Percentiles rank a stretch among this genome's conserved stretches.
Evolutionary conservation across 257 asterid genomes (phyloP).

Genomic region (Solanum ossicruentum): DNA sequence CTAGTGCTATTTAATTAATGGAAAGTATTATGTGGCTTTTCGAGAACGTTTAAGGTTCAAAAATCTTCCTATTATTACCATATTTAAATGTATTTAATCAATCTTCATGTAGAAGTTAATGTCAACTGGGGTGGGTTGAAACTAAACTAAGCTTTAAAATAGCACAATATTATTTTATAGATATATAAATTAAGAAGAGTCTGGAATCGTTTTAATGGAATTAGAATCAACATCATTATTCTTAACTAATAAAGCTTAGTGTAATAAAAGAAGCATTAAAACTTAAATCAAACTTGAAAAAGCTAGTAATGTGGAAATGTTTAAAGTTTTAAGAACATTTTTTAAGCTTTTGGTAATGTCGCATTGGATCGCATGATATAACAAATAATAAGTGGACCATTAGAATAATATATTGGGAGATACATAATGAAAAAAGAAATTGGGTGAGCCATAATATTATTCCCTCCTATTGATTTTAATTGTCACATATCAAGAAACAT

Average conservation of each 20-base stretch:
- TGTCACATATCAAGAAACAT: too few relatives aligned
- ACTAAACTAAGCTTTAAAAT: neutral
- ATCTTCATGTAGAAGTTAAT: neutral
- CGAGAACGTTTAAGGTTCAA: neutral
- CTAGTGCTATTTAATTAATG: neutral
- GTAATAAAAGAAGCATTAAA: neutral
- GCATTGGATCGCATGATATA: neutral
- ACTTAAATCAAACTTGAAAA: neutral
- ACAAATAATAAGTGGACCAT: neutral
- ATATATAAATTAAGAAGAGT: neutral
- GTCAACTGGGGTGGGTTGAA: neutral
- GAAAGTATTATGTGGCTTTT: neutral
- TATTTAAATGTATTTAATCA: neutral
- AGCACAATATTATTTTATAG: neutral
- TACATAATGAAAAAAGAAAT: neutral
- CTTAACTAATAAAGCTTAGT: neutral
- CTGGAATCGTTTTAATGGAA: neutral
- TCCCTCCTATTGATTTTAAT: too few relatives aligned
- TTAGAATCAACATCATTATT: neutral
- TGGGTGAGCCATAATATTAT: too few relatives aligned
- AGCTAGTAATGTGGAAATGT: neutral
- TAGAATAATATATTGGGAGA: neutral
- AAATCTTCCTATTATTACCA: neutral
- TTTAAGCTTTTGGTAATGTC: neutral
- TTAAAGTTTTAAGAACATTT: neutral